Evolutionary conservation across 2,329 filamentous ascomycete species (phyloP), one percentile per base, ranked within the genome.

Genomic region (Graphilbum fragrans): DNA sequence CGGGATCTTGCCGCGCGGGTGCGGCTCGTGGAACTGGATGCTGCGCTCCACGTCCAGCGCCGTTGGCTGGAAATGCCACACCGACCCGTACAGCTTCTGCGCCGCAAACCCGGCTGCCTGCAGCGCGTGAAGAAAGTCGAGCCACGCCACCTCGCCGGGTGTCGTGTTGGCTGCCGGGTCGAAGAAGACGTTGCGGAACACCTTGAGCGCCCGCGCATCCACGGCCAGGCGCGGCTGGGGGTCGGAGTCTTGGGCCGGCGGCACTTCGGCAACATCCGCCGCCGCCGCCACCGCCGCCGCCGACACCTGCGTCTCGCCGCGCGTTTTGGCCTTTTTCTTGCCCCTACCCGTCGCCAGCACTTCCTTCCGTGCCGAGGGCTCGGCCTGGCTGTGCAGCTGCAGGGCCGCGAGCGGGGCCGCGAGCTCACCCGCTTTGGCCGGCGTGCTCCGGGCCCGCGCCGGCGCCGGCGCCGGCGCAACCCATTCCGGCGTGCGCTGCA

Each of bases 11-110:
- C 57, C 56, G 2, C 51, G 52, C 0, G 73, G 71, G 53, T 80
- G 74, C 3, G 75, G 74, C 50, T 78, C 72, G 46, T 80, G 72
- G 45, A 79, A 74, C 41, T 75, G 69, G 25, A 80, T 79, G 20
- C 62, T 65, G 4, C 66, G 54, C 32, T 65, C 57, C 0, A 65
- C 58, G 40, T 67, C 61, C 19, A 64, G 44, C 3, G 48, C 49
- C 5, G 52, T 52, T 4, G 67, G 68, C 14, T 58, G 60, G 45
- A 80, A 80, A 11, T 76, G 69, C 76, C 76, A 80, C 0, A 69
- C 68, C 1, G 70, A 78, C 0, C 74, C 72, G 44, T 77, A 75
- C 0, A 78, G 59, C 54, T 80, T 78, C 54, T 74, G 58, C 0
- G 63, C 63, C 0, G 50, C 45, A 41, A 80, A 77, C 0, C 72